phyloP scores from a whole-genome alignment of 1,139 yeast species.

The Candida frijolesensis region DNA sequence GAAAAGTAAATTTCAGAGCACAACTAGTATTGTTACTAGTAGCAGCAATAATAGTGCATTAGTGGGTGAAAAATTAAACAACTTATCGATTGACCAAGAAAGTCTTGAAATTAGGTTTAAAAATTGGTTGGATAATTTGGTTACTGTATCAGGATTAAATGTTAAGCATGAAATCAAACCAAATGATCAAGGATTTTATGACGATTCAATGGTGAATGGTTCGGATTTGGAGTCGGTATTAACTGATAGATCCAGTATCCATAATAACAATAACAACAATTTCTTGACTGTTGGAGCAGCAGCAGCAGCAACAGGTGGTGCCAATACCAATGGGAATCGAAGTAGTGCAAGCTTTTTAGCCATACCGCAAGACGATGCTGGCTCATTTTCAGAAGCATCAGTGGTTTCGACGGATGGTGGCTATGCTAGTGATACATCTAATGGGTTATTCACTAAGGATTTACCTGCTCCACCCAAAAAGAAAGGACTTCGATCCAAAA shows the following conservation, averaged over 20 bases:
- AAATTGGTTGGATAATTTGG: constrained; percentile 32
- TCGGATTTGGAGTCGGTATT: constrained; percentile 33
- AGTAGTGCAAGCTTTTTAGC: background rate
- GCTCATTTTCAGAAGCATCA: constrained; percentile 29
- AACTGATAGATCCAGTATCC: constrained; percentile 7
- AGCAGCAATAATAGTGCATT: too few relatives aligned
- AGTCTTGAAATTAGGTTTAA: constrained; percentile 21
- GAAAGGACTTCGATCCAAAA: constrained; percentile 10
- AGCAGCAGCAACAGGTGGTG: background rate
- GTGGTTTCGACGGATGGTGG: constrained; percentile 19
- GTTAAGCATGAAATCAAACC: constrained; percentile 22
- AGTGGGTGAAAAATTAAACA: background rate
- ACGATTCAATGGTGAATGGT: constrained; percentile 29
- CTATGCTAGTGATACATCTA: constrained; percentile 11
- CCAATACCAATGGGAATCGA: background rate
- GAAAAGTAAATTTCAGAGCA: constrained; percentile 1
- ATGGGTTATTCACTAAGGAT: constrained; percentile 7
- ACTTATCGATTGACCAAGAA: constrained; percentile 9
- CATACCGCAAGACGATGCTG: constrained; percentile 12
- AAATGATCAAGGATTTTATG: constrained; percentile 48
- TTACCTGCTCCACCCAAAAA: constrained; percentile 5
- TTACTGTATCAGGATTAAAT: constrained; percentile 32
- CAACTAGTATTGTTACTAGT: background rate
- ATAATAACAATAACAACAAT: background rate
- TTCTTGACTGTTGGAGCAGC: background rate